A percentile compares a stretch with the other conserved stretches of the same genome.
phyloP scores from a whole-genome alignment of 257 asterid genomes.

The Echites panduratus region DNA sequence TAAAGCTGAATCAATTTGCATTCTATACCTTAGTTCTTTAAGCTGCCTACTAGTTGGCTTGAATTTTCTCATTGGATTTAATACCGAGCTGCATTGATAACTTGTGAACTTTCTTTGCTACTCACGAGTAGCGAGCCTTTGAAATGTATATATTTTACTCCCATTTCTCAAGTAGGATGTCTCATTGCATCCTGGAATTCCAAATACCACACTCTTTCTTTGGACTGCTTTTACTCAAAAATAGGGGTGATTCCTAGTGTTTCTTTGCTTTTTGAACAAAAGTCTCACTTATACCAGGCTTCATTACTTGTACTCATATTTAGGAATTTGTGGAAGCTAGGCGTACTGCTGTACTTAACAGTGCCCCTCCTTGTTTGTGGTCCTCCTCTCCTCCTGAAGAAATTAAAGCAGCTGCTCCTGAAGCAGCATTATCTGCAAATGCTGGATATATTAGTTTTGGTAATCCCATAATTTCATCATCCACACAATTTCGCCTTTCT shows the following conservation, averaged over 20 bases:
- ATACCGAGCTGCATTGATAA: not conserved
- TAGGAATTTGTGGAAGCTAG: conserved; percentile 98
- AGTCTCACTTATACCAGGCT: not conserved
- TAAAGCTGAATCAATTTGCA: not conserved
- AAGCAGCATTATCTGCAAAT: conserved; percentile 69
- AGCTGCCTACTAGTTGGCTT: not conserved
- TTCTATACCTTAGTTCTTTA: not conserved
- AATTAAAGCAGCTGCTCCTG: conserved; percentile 56
- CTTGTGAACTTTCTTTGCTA: not conserved
- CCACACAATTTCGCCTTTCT: conserved; percentile 8
- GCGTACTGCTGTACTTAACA: conserved; percentile 73
- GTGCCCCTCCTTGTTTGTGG: conserved; percentile 93
- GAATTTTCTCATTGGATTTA: not conserved
- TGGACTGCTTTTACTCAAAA: not conserved
- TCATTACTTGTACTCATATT: not conserved
- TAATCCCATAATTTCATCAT: conserved; percentile 26
- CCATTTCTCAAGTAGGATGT: not conserved
- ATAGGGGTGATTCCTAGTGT: not conserved
- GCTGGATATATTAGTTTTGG: conserved; percentile 97
- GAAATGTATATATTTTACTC: not conserved
- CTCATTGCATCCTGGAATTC: not conserved
- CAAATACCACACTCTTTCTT: not conserved
- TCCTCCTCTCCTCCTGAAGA: conserved; percentile 84
- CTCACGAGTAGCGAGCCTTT: not conserved
- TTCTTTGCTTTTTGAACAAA: not conserved